Conservation (phyloP, 306 rosid species). For the Gynostemma pentaphyllum region DNA sequence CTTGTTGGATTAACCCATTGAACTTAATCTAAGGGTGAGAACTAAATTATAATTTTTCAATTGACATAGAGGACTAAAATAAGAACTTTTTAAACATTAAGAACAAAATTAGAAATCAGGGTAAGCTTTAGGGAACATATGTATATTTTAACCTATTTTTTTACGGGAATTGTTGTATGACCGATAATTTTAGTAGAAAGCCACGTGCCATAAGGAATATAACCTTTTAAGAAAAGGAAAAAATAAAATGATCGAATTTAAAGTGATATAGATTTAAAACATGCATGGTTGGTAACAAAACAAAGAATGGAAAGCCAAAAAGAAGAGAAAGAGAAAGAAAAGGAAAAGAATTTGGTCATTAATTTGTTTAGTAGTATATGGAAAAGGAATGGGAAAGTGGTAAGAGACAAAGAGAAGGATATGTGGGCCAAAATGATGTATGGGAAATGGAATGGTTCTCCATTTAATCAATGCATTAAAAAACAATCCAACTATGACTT, state of each 20-base stretch:
- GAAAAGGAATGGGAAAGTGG: neutral
- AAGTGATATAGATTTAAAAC: neutral
- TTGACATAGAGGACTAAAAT: too few species aligned
- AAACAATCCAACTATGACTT: slow-evolving; percentile 2
- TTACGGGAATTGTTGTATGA: too few species aligned
- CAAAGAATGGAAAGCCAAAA: neutral
- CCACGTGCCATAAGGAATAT: too few species aligned
- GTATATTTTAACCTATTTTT: too few species aligned
- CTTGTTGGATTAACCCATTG: too few species aligned
- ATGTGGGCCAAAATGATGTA: slow-evolving; percentile 2
- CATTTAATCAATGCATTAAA: neutral
- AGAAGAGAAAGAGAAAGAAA: neutral
- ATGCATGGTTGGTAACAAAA: neutral
- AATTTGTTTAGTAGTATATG: neutral
- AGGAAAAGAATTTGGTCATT: neutral
- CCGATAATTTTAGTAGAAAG: too few species aligned
- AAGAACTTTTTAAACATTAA: too few species aligned
- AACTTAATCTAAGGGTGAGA: too few species aligned
- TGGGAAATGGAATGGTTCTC: neutral
- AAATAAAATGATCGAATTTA: neutral
- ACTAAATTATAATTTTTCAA: too few species aligned
- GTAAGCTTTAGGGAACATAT: too few species aligned
- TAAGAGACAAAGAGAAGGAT: neutral
- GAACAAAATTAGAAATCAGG: too few species aligned
- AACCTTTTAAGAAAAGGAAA: too few species aligned